A percentile compares a stretch with the other conserved stretches of the same genome.
These are phyloP conservation scores for Beta macrorhiza DNA, from an alignment of 179 eudicot species.

Conservation along the genomic window DNA sequence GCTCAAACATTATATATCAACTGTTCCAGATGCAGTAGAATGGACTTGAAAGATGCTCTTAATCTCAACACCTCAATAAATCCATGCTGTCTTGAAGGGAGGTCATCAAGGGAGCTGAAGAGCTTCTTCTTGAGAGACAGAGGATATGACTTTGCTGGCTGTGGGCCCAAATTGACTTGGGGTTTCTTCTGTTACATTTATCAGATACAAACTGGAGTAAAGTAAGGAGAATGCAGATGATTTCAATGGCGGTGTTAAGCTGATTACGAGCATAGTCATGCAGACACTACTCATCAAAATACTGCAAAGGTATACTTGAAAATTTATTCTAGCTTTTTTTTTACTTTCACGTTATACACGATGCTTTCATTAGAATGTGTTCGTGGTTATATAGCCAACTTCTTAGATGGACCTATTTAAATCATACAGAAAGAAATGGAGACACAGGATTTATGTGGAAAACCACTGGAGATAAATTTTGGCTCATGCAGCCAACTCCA, in stretches of 20 bases:
- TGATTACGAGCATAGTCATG: background rate
- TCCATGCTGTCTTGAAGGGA: background rate
- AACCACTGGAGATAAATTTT: too few species aligned
- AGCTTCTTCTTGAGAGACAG: background rate
- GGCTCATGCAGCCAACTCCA: too few species aligned
- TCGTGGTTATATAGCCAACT: background rate
- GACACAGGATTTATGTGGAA: too few species aligned
- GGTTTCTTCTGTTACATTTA: background rate
- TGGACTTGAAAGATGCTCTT: background rate
- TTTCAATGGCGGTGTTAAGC: background rate
- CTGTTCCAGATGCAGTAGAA: conserved; percentile 1
- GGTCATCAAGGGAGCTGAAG: background rate
- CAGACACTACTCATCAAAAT: background rate
- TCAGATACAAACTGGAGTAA: background rate
- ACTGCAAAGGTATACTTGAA: conserved; percentile 21
- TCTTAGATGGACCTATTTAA: background rate
- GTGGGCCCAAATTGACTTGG: background rate
- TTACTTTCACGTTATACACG: background rate
- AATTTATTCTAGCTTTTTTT: background rate
- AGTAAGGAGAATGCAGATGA: background rate
- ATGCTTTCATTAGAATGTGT: background rate
- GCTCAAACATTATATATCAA: background rate
- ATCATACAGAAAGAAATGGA: too few species aligned
- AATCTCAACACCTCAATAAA: background rate
- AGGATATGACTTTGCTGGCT: too few species aligned